These are phyloP conservation scores for Fusarium falciforme DNA, from an alignment of 2,329 filamentous ascomycete genomes.

Conservation along the genomic window DNA sequence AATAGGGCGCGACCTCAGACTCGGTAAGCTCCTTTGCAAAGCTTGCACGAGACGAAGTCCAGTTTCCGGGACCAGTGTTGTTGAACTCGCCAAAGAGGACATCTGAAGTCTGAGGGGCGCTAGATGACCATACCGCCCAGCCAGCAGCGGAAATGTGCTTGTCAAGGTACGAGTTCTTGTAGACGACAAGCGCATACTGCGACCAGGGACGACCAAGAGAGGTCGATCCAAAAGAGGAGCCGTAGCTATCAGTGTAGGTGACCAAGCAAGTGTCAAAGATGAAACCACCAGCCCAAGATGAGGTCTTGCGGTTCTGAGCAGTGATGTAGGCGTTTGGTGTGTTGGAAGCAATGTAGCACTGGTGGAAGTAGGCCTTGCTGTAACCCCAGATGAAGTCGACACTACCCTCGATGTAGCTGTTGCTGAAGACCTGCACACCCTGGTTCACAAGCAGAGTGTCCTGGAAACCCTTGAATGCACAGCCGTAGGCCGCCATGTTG, in stretches of 20 bases:
- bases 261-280: conserved; percentile 48
- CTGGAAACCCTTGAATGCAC: conserved; percentile 59
- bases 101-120: conserved; percentile 66
- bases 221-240: conserved; percentile 48
- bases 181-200: conserved; percentile 58
- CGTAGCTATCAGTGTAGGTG: conserved; percentile 42
- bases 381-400: conserved; percentile 46
- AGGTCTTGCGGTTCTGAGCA: conserved; percentile 46
- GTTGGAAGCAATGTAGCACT: conserved; percentile 53
- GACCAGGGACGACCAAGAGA: conserved; percentile 62
- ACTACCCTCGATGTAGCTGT: conserved; percentile 48
- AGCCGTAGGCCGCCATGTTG: conserved; percentile 52
- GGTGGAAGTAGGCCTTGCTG: conserved; percentile 50
- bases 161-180: conserved; percentile 61
- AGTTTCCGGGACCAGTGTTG: conserved; percentile 61
- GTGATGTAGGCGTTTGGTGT: conserved; percentile 48
- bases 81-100: conserved; percentile 69
- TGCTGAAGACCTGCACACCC: conserved; percentile 60
- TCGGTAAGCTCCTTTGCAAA: conserved; percentile 38
- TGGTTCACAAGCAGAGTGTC: conserved; percentile 61
- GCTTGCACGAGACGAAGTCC: conserved; percentile 32
- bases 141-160: conserved; percentile 40
- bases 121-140: conserved; percentile 62
- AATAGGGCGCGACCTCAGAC: conserved; percentile 30
- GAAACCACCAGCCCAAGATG: conserved; percentile 47